Percentiles rank a stretch among this genome's conserved stretches.
Conservation (phyloP, 306 rosid genomes). For the Quercus alba region DNA sequence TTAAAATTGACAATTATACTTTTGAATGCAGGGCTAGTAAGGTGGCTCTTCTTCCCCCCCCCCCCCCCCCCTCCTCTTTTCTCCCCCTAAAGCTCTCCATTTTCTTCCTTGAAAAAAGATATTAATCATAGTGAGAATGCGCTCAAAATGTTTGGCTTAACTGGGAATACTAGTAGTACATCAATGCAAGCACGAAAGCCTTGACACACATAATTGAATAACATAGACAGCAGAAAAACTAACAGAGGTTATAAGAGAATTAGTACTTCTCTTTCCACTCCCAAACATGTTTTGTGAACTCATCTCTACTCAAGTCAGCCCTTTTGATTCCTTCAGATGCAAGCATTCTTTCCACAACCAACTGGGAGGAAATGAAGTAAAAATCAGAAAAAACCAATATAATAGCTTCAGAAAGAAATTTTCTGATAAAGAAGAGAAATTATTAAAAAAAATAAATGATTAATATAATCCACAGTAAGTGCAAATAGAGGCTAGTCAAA, state of each 20-base stretch:
- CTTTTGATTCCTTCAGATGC: conserved; percentile 88
- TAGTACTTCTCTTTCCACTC: conserved; percentile 96
- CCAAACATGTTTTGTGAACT: conserved; percentile 83
- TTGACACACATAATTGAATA: background rate
- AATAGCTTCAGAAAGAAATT: conserved; percentile 11
- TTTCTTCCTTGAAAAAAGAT: background rate
- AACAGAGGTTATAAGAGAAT: conserved; percentile 19
- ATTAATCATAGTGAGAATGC: background rate
- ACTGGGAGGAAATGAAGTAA: conserved; percentile 48
- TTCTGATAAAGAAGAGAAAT: background rate
- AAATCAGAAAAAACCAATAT: conserved; percentile 8
- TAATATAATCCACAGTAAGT: no score
- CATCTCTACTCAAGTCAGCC: conserved; percentile 76
- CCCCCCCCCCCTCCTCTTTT: no score
- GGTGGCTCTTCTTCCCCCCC: no score
- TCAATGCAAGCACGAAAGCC: background rate
- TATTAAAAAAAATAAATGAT: no score
- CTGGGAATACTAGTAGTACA: background rate
- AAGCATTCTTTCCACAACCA: conserved; percentile 96
- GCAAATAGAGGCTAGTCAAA: no score
- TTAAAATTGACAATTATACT: background rate
- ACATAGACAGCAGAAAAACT: conserved; percentile 19
- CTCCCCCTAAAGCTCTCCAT: background rate
- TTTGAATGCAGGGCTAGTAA: background rate
- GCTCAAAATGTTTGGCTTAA: background rate